Evolutionary conservation across 2,329 filamentous ascomycete species (phyloP).

Genomic region (Teratosphaeria pseudoeucalypti): DNA sequence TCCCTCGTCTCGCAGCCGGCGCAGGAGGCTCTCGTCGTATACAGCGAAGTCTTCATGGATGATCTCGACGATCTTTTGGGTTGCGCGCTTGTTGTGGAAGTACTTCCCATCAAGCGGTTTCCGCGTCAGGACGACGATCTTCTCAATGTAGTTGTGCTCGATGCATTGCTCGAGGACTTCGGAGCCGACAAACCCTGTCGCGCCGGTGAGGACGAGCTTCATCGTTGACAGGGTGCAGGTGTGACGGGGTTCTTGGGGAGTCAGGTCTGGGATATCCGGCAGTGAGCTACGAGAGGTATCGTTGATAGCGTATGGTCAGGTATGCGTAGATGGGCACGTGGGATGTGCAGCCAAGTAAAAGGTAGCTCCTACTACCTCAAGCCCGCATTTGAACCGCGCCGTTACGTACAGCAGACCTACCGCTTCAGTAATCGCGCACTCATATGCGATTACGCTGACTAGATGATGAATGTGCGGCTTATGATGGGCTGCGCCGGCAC

Average conservation of each 20-base stretch:
- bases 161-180: conserved; percentile 46
- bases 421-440: neutral
- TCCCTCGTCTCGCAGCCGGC: conserved; percentile 27
- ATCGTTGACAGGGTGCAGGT: conserved; percentile 26
- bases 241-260: neutral
- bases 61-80: conserved; percentile 26
- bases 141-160: conserved; percentile 38
- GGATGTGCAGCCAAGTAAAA: neutral
- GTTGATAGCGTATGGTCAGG: neutral
- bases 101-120: conserved; percentile 18
- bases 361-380: neutral
- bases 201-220: conserved; percentile 51
- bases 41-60: conserved; percentile 41
- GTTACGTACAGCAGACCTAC: neutral
- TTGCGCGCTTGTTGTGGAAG: conserved; percentile 10
- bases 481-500: neutral
- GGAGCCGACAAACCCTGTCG: conserved; percentile 48
- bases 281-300: neutral
- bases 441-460: neutral
- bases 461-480: neutral
- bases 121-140: conserved; percentile 25
- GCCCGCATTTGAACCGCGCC: neutral
- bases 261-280: neutral
- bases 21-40: conserved; percentile 38
- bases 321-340: neutral